These are phyloP conservation scores for Cronartium quercuum DNA, from an alignment of 1,284 basidiomycete species.

Conservation along the genomic window DNA sequence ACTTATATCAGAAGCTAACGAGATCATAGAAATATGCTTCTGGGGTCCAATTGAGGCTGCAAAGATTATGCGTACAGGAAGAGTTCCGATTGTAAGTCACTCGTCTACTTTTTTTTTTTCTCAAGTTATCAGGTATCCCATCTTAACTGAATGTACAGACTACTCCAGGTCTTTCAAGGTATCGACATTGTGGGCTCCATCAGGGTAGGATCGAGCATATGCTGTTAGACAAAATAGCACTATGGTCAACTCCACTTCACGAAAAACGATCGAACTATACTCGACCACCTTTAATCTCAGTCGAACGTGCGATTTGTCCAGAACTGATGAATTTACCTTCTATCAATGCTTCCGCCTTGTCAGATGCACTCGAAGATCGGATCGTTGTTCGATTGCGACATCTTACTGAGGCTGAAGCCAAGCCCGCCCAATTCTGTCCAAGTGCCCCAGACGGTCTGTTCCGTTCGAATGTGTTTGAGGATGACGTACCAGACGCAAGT, in stretches of 20 bases:
- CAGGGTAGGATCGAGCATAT: slow-evolving; percentile 39
- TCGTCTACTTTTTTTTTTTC: neutral
- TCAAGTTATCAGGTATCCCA: neutral
- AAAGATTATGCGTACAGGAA: slow-evolving; percentile 20
- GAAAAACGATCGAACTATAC: neutral
- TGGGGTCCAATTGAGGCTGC: slow-evolving; percentile 28
- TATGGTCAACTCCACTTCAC: slow-evolving; percentile 18
- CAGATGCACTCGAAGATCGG: slow-evolving; percentile 15
- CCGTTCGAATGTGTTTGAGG: slow-evolving; percentile 38
- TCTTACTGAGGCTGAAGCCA: slow-evolving; percentile 46
- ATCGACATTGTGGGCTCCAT: slow-evolving; percentile 29
- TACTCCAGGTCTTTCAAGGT: slow-evolving; percentile 30
- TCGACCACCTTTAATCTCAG: neutral
- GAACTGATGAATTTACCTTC: slow-evolving; percentile 31
- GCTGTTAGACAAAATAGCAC: slow-evolving; percentile 35
- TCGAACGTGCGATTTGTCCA: slow-evolving; percentile 35
- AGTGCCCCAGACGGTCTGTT: slow-evolving; percentile 33
- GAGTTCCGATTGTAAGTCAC: slow-evolving; percentile 28
- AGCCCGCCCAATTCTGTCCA: slow-evolving; percentile 41
- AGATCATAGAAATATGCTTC: slow-evolving; percentile 32
- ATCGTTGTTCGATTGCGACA: slow-evolving; percentile 44
- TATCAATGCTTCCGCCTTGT: slow-evolving; percentile 18
- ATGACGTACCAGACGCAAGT: slow-evolving; percentile 29
- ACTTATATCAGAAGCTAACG: slow-evolving; percentile 18
- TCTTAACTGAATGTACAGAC: slow-evolving; percentile 10